phyloP scores from a whole-genome alignment of 768 basidiomycete genomes.

The Antrodiella citrinella region DNA sequence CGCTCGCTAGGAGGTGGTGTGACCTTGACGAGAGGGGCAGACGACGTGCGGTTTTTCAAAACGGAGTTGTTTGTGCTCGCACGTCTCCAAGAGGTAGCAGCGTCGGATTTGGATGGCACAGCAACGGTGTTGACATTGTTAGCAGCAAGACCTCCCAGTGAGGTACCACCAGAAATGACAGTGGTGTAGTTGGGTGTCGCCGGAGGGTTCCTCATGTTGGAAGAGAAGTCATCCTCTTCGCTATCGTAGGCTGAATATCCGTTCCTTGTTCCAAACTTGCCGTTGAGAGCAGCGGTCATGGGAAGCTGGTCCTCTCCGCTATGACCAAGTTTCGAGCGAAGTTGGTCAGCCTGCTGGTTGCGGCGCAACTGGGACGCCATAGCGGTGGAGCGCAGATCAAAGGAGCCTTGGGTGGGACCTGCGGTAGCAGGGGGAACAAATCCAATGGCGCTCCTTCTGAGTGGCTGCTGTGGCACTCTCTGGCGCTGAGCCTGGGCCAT shows the following conservation, averaged over 20 bases:
- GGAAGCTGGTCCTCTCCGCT: constrained; percentile 53
- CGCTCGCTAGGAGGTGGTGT: constrained; percentile 65
- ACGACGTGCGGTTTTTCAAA: constrained; percentile 51
- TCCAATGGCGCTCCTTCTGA: constrained; percentile 38
- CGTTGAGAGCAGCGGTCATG: constrained; percentile 75
- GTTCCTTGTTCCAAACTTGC: constrained; percentile 65
- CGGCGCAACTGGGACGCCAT: constrained; percentile 57
- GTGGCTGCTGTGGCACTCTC: constrained; percentile 39
- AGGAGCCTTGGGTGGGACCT: constrained; percentile 54
- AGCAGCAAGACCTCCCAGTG: constrained; percentile 48
- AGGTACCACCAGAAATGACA: constrained; percentile 64
- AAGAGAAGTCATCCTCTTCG: constrained; percentile 29
- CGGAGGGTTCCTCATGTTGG: constrained; percentile 27
- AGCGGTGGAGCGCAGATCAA: constrained; percentile 49
- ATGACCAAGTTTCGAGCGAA: constrained; percentile 52
- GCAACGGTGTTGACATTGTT: constrained; percentile 26
- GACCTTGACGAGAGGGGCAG: constrained; percentile 46
- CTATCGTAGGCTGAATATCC: constrained; percentile 35
- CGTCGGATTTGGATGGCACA: constrained; percentile 73
- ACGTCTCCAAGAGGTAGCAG: constrained; percentile 75
- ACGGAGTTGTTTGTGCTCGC: constrained; percentile 62
- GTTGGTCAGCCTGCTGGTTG: constrained; percentile 58
- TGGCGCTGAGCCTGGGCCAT: constrained; percentile 55
- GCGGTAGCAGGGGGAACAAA: constrained; percentile 63
- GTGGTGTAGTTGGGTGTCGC: constrained; percentile 56